Evolutionary conservation across 108 stramenopile genomes (phyloP).

Genomic region (Pseudonitzschia pungens): DNA sequence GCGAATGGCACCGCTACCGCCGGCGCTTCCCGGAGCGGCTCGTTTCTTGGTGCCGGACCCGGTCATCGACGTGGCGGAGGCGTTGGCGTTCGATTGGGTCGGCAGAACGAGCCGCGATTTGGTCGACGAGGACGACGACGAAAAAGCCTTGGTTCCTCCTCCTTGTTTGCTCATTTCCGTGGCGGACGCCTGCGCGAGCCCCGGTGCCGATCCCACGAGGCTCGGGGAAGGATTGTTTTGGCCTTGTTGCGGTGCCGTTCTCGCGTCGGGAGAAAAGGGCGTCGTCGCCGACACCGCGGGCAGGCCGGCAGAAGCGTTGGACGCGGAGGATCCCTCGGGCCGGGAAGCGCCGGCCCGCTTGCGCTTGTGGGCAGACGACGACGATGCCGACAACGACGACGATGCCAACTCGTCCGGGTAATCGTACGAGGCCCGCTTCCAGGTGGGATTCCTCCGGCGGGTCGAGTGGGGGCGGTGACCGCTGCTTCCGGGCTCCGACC

Average conservation of each 20-base stretch:
- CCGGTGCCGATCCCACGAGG: no score
- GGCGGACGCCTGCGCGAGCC: no score
- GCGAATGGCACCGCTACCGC: not conserved
- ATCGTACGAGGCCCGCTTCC: slow-evolving; percentile 33
- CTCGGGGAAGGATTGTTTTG: no score
- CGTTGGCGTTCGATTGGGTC: not conserved
- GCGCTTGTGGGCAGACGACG: no score
- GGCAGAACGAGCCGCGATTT: slow-evolving; percentile 4
- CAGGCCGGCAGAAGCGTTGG: no score
- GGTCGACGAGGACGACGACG: not conserved
- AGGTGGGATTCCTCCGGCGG: slow-evolving; percentile 35
- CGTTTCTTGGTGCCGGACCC: not conserved
- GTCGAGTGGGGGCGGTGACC: slow-evolving; percentile 22
- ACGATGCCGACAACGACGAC: not conserved
- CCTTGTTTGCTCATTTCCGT: no score
- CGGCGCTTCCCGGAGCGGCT: not conserved
- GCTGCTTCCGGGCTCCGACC: slow-evolving; percentile 16
- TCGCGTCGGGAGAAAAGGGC: no score
- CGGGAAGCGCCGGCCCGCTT: no score
- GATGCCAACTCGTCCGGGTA: slow-evolving; percentile 15
- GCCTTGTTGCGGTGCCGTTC: no score
- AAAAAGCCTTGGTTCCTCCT: not conserved
- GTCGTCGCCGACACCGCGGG: no score
- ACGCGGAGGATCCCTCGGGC: no score
- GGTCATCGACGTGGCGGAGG: not conserved